Conservation (phyloP, 2,329 filamentous ascomycete genomes). For the Lachnellula occidentalis region DNA sequence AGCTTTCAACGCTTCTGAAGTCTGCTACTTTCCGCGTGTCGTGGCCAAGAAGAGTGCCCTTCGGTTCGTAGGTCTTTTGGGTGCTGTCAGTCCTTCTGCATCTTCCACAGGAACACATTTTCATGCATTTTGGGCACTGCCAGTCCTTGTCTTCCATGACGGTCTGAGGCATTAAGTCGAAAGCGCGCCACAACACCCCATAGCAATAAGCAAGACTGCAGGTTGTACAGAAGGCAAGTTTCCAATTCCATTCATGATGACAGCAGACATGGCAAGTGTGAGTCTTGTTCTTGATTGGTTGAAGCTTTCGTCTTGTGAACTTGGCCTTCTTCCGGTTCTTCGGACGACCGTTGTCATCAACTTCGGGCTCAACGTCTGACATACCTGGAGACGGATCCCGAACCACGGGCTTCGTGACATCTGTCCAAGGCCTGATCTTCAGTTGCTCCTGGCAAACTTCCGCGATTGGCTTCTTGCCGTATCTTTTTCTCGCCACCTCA, state of each 20-base stretch:
- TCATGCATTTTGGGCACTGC: conserved; percentile 82
- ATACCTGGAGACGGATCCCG: conserved; percentile 32
- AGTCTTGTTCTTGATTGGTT: conserved; percentile 45
- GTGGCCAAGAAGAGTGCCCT: conserved; percentile 81
- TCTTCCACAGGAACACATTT: conserved; percentile 79
- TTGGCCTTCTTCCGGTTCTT: conserved; percentile 58
- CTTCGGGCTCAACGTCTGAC: conserved; percentile 48
- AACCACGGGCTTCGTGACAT: conserved; percentile 49
- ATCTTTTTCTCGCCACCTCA: conserved; percentile 59
- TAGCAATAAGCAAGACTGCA: conserved; percentile 84
- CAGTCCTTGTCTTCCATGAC: conserved; percentile 77
- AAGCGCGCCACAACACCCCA: conserved; percentile 84
- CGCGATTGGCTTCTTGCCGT: conserved; percentile 73
- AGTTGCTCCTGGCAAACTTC: conserved; percentile 94
- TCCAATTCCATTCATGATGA: conserved; percentile 75
- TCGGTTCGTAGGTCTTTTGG: conserved; percentile 78
- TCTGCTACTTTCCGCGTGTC: conserved; percentile 89
- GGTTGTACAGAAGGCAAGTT: conserved; percentile 72
- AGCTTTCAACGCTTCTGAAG: conserved; percentile 78
- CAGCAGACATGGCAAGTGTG: conserved; percentile 76
- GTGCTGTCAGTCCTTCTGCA: conserved; percentile 62
- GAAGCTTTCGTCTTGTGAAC: conserved; percentile 34
- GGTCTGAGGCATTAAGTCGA: conserved; percentile 80
- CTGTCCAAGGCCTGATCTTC: conserved; percentile 71
- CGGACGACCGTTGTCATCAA: conserved; percentile 57